These are phyloP conservation scores for Flaveria robusta DNA, from an alignment of 129 eudicot species.

Conservation along the genomic window DNA sequence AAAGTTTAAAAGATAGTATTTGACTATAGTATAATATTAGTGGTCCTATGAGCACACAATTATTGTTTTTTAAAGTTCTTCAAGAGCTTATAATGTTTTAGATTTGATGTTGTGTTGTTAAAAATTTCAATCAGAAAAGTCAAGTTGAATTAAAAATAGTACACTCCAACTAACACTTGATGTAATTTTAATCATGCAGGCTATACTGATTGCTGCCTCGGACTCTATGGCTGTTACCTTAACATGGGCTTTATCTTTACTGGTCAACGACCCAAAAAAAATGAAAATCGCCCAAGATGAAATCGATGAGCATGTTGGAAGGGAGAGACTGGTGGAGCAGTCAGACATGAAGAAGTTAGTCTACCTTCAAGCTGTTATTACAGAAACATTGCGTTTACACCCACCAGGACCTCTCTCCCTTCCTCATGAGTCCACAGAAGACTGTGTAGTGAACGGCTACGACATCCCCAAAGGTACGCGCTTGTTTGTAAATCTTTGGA, in stretches of 20 bases:
- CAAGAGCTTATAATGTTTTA: too few species aligned
- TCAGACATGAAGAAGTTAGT: constrained; percentile 37
- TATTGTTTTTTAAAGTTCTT: too few species aligned
- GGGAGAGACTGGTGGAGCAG: constrained; percentile 33
- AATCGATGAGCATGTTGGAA: constrained; percentile 31
- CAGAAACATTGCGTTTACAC: constrained; percentile 30
- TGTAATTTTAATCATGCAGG: neutral
- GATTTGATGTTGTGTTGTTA: too few species aligned
- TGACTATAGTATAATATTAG: too few species aligned
- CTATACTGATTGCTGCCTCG: constrained; percentile 18
- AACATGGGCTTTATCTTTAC: constrained; percentile 25
- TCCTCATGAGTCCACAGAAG: constrained; percentile 28
- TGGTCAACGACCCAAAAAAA: constrained; percentile 10
- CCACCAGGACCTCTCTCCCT: constrained; percentile 22
- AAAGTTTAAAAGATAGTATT: neutral
- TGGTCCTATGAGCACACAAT: too few species aligned
- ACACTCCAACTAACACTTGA: neutral
- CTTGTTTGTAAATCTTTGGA: constrained; percentile 24
- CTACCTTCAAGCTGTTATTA: constrained; percentile 36
- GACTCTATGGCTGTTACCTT: neutral
- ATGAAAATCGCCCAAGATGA: neutral
- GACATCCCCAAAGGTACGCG: constrained; percentile 24
- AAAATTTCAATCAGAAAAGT: too few species aligned
- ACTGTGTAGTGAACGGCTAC: constrained; percentile 33
- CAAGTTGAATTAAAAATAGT: neutral